Conservation (phyloP, 805 yeast species). For the Candida hispaniensis region DNA sequence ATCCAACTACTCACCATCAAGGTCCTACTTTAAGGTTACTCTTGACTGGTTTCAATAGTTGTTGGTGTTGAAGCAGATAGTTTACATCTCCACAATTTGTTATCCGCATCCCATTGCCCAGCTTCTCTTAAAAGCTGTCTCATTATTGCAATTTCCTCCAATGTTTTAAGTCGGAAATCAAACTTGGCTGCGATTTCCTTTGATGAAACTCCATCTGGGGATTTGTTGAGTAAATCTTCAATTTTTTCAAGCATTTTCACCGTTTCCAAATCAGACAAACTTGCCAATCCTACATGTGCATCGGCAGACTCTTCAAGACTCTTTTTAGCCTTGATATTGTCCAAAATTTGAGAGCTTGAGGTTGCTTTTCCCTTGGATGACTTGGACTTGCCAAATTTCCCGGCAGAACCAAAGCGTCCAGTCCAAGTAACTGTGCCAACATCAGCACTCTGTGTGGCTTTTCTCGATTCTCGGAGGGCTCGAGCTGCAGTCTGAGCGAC, state of each 20-base stretch:
- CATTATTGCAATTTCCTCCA: conserved; percentile 14
- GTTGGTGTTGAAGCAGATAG: no score
- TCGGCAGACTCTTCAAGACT: conserved; percentile 6
- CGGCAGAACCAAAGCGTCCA: conserved; percentile 82
- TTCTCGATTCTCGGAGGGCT: conserved; percentile 49
- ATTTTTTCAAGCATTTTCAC: conserved; percentile 13
- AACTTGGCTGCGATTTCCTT: conserved; percentile 13
- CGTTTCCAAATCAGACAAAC: conserved; percentile 10
- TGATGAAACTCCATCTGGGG: conserved; percentile 1
- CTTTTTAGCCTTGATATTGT: conserved; percentile 7
- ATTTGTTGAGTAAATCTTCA: conserved; percentile 1
- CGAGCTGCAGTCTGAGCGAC: conserved; percentile 53
- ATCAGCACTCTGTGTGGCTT: conserved; percentile 35
- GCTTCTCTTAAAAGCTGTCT: conserved; percentile 9
- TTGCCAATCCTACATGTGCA: conserved; percentile 4
- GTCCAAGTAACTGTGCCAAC: conserved; percentile 95
- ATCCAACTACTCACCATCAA: no score
- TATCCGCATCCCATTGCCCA: conserved; percentile 11
- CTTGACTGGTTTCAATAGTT: no score
- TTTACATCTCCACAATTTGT: conserved; percentile 6
- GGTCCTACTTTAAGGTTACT: no score
- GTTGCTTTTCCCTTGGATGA: not conserved
- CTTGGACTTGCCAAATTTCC: no score
- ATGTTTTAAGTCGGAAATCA: conserved; percentile 6
- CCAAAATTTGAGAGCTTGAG: not conserved